Evolutionary conservation across 257 asterid genomes (phyloP).

Genomic region (Solanum appendiculatum): DNA sequence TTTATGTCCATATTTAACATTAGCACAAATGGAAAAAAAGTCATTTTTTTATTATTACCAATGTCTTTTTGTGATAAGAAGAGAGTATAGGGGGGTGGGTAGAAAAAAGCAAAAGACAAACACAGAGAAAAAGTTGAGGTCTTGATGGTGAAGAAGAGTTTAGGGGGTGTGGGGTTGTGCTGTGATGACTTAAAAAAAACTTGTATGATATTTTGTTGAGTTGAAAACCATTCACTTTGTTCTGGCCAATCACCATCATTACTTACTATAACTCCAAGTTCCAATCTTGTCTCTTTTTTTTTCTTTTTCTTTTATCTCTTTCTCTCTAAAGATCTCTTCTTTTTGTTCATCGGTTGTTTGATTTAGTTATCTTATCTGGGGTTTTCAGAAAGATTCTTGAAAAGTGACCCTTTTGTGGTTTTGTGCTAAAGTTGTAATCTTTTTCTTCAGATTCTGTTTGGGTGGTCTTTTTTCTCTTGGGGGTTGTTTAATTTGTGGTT

Average conservation of each 20-base stretch:
- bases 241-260: conserved; percentile 43
- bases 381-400: conserved; percentile 2
- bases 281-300: conserved; percentile 10
- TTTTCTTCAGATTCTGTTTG: neutral
- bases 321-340: neutral
- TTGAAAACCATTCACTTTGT: conserved; percentile 37
- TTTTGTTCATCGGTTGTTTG: conserved; percentile 3
- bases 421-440: conserved; percentile 6
- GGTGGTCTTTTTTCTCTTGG: neutral
- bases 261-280: conserved; percentile 8
- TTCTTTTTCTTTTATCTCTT: neutral
- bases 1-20: conserved; percentile 1
- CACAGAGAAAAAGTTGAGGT: conserved; percentile 6
- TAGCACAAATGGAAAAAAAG: neutral
- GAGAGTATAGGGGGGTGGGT: neutral
- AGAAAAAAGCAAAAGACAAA: conserved; percentile 33
- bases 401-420: conserved; percentile 16
- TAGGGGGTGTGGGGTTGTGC: neutral
- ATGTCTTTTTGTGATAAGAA: conserved; percentile 6
- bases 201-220: conserved; percentile 37
- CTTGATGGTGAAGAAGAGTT: neutral
- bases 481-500: conserved; percentile 8
- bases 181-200: conserved; percentile 9
- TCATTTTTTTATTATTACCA: neutral
- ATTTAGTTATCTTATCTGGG: conserved; percentile 16